Conservation (phyloP, 2,329 filamentous ascomycete species). For the Amesomyces nigricolor region DNA sequence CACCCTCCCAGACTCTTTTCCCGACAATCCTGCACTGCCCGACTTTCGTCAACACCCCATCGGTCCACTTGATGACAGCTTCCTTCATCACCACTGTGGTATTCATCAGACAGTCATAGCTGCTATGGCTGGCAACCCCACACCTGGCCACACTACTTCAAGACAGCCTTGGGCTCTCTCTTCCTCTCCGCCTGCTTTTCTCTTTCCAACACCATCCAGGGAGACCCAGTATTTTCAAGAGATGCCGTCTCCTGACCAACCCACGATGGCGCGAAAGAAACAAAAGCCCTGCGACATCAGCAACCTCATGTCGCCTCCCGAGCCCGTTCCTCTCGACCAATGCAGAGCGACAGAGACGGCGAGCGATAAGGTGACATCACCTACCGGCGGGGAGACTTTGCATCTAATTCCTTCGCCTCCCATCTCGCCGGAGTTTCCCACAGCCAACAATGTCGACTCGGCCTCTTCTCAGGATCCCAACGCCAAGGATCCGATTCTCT, state of each 20-base stretch:
- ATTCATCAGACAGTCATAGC: conserved; percentile 17
- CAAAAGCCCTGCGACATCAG: conserved; percentile 45
- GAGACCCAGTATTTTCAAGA: conserved; percentile 14
- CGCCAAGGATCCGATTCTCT: conserved; percentile 53
- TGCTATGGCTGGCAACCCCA: conserved; percentile 23
- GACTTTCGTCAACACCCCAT: not conserved
- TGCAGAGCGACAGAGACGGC: conserved; percentile 37
- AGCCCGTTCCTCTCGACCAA: conserved; percentile 47
- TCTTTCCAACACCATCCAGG: conserved; percentile 19
- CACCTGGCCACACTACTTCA: conserved; percentile 6
- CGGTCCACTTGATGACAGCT: conserved; percentile 16
- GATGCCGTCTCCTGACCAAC: not conserved
- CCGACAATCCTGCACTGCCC: not conserved
- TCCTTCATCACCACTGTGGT: conserved; percentile 20
- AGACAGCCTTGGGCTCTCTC: conserved; percentile 12
- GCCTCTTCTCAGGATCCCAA: conserved; percentile 20
- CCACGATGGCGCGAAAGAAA: conserved; percentile 15
- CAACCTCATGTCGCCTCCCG: conserved; percentile 59
- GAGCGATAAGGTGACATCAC: conserved; percentile 26
- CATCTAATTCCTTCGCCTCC: conserved; percentile 50
- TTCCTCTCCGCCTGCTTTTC: conserved; percentile 11
- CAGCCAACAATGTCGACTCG: conserved; percentile 35
- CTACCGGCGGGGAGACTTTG: conserved; percentile 33
- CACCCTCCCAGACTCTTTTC: not conserved
- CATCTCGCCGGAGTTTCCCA: conserved; percentile 45